Evolutionary conservation across 2,329 filamentous ascomycete genomes (phyloP).

Genomic region (Aspergillus sergii): DNA sequence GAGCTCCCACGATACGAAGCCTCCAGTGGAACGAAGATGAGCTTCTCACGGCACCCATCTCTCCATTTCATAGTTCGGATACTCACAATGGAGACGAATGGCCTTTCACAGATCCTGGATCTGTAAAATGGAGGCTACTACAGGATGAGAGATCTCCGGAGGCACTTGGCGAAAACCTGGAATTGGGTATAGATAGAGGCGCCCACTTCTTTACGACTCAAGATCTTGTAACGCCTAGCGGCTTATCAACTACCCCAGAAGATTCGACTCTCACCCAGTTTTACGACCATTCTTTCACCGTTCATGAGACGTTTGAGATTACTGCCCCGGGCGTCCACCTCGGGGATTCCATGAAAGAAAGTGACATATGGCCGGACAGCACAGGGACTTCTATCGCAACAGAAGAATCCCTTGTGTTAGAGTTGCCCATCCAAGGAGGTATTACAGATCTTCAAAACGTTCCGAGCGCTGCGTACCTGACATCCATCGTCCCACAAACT

Average conservation of each 20-base stretch:
- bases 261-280: constrained; percentile 62
- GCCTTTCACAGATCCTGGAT: constrained; percentile 14
- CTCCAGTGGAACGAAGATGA: constrained; percentile 58
- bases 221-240: constrained; percentile 27
- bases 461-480: constrained; percentile 67
- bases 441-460: constrained; percentile 70
- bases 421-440: constrained; percentile 43
- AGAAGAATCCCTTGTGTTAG: constrained; percentile 16
- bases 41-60: constrained; percentile 54
- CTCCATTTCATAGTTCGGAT: constrained; percentile 30
- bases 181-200: constrained; percentile 4
- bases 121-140: constrained; percentile 35
- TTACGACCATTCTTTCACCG: constrained; percentile 74
- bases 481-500: constrained; percentile 73
- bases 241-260: constrained; percentile 15
- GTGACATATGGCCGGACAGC: constrained; percentile 23
- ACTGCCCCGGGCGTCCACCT: constrained; percentile 24
- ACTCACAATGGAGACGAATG: constrained; percentile 8
- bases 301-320: constrained; percentile 60
- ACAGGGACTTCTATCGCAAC: constrained; percentile 21
- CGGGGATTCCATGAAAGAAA: constrained; percentile 29
- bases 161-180: constrained; percentile 6
- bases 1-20: constrained; percentile 59
- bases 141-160: constrained; percentile 18
- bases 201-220: constrained; percentile 35